A percentile compares a stretch with the other conserved stretches of the same genome.
Conservation (phyloP, 2,329 filamentous ascomycete genomes). For the Colletotrichum karsti region DNA sequence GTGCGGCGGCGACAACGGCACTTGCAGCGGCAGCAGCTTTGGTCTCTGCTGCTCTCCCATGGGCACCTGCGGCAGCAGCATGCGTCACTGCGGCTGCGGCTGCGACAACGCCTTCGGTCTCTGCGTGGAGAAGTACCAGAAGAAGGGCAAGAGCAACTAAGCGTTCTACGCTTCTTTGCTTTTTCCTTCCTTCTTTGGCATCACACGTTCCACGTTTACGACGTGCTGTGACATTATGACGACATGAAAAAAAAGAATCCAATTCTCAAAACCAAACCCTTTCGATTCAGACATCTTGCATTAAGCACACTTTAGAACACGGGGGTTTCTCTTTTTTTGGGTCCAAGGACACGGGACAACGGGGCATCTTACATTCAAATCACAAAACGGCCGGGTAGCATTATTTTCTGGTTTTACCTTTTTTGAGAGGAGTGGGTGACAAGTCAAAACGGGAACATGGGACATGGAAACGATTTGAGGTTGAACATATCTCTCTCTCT, state of each 20-base stretch:
- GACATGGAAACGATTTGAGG: too few species aligned
- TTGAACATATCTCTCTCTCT: too few species aligned
- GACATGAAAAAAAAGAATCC: background rate
- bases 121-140: slow-evolving; percentile 35
- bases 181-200: background rate
- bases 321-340: background rate
- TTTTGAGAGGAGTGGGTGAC: background rate
- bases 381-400: slow-evolving; percentile 1
- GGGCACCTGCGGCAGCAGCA: slow-evolving; percentile 47
- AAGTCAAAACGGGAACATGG: background rate
- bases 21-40: slow-evolving; percentile 49
- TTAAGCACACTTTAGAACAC: background rate
- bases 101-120: slow-evolving; percentile 46
- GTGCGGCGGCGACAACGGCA: slow-evolving; percentile 49
- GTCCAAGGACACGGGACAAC: too few species aligned
- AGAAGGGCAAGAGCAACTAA: slow-evolving; percentile 3
- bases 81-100: slow-evolving; percentile 44
- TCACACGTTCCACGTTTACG: background rate
- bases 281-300: slow-evolving; percentile 1
- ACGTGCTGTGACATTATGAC: slow-evolving; percentile 5
- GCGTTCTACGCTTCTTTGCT: too few species aligned
- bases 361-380: background rate
- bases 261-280: background rate
- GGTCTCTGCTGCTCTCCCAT: slow-evolving; percentile 53
- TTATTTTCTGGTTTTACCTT: background rate